Conservation (phyloP, 163 green algal species). For the Smithsoniella earleae region DNA sequence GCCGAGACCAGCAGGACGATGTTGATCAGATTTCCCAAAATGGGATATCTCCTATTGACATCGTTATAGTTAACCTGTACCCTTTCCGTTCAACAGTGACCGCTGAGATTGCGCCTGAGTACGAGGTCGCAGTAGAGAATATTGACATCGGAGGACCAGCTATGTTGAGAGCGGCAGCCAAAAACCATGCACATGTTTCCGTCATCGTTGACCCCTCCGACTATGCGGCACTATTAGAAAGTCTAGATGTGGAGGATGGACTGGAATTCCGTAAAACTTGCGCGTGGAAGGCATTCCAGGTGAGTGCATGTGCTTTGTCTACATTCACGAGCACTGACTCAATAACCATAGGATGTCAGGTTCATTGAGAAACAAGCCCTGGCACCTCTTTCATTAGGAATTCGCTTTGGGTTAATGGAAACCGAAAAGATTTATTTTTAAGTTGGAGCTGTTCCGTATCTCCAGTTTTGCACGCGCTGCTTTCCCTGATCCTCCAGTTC, state of each 20-base stretch:
- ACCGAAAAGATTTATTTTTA: no score
- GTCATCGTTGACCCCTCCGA: slow-evolving; percentile 64
- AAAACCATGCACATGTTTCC: slow-evolving; percentile 71
- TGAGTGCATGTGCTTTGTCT: slow-evolving; percentile 32
- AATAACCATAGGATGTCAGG: no score
- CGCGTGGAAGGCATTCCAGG: slow-evolving; percentile 96
- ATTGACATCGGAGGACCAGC: slow-evolving; percentile 97
- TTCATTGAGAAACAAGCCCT: no score
- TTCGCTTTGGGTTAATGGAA: no score
- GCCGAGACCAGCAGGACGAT: slow-evolving; percentile 68
- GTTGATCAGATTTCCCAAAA: slow-evolving; percentile 74
- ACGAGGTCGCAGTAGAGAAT: slow-evolving; percentile 83
- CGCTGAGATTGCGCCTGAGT: slow-evolving; percentile 44
- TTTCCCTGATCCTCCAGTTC: no score
- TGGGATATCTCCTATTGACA: slow-evolving; percentile 82
- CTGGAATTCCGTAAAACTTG: slow-evolving; percentile 56
- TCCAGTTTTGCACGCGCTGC: no score
- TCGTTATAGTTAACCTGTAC: slow-evolving; percentile 97
- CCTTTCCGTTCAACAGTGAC: slow-evolving; percentile 92
- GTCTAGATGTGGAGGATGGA: slow-evolving; percentile 35
- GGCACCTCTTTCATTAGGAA: no score
- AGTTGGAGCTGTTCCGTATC: no score
- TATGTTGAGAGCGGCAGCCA: slow-evolving; percentile 95
- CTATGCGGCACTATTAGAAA: slow-evolving; percentile 60
- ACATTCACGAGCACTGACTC: no score